Evolutionary conservation across 2,329 filamentous ascomycete species (phyloP), one percentile per base, ranked within the genome.

Genomic region (Trichoderma atroviride): DNA sequence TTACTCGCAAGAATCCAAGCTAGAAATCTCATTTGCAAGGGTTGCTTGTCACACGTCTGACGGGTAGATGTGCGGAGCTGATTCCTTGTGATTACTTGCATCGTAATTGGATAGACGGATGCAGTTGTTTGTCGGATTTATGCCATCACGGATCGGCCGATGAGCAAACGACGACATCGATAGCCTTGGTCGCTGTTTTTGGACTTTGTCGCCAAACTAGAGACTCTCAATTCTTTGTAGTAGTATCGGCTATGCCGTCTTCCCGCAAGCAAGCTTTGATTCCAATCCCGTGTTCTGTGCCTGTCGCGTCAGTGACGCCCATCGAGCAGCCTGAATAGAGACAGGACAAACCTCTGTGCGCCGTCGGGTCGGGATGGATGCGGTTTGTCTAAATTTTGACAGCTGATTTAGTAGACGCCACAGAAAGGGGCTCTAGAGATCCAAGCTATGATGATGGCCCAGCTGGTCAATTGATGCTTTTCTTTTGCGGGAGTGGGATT

Each of bases 91-190:
- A 40, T 31, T 13, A 22, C 14, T 52, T 24, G 55, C 33, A 56
- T 33, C 29, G 61, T 27, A 56, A 11, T 50, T 22, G 47, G 47
- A 50, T 13, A 13, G n/a, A 24, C 47, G n/a, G 13, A 50, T 9
- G 47, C 19, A 13, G n/a, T 6, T 56, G 53, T n/a, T 56, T 56
- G n/a, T 62, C 59, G 59, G 59, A 52, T 56, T 31, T 55, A 40
- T 40, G 61, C 33, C 40, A n/a, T 29, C 33, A 56, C 13, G 52
- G 33, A 31, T 55, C 61, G 61, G 61, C 61, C 61, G 50, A 64
- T 35, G 27, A n/a, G 55, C 61, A 43, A 27, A 56, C 50, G 27
- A 56, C 13, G 27, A 43, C 7, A 16, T 31, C 24, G 24, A 55
- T 5, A 22, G 22, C n/a, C 24, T 40, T 22, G n/a, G 9, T 16